Base-by-base conservation (phyloP, 2,329 filamentous ascomycete genomes). In the Spiromastix sp. region DNA sequence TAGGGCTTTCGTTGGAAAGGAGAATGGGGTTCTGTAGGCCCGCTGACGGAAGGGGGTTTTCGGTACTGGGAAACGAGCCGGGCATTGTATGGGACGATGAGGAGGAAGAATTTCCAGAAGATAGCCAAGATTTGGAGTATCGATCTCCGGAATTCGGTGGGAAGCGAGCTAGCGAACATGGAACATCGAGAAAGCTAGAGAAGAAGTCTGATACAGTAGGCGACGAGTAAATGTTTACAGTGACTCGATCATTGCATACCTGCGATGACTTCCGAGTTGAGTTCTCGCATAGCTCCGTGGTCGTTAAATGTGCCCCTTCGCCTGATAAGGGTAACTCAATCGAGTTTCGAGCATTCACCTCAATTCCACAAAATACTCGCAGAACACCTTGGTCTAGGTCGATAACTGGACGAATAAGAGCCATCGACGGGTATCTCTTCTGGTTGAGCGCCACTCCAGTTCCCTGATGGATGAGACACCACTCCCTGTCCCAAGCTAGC, bases 401-500 rank as follows among this genome's bases (percentile, higher is more conserved):
- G 26, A 96, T 65, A 4, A 52, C 57, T 5, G 91, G 89, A 33
- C 72, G 72, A 34, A 98, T 69, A 4, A 95, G 71, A 9, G 85
- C 81, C 89, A 98, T 96, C 21, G 70, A 75, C 2, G 87, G 84
- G 52, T 91, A 80, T 44, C 79, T 71, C 61, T 96, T 98, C 59
- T 96, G 89, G 52, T 76, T 94, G 36, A 98, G 65, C 4, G 81
- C 85, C 47, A 79, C 77, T 0, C 85, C 82, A 1, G 87, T 93
- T 28, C 85, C 86, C 51, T 79, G 74, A 54, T 95, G 87, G 10
- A 98, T 70, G 13, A 98, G 66, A 59, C 89, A 96, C 89, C 91
- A 98, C 63, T 96, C 89, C 42, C 91, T 73, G 56, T 98, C 91
- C 86, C 89, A 96, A 6, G 79, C 81, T 2, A 98, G 67, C 0